Evolutionary conservation across 2,329 filamentous ascomycete genomes (phyloP), one percentile per base, ranked within the genome.

Genomic region (Capronia americana): DNA sequence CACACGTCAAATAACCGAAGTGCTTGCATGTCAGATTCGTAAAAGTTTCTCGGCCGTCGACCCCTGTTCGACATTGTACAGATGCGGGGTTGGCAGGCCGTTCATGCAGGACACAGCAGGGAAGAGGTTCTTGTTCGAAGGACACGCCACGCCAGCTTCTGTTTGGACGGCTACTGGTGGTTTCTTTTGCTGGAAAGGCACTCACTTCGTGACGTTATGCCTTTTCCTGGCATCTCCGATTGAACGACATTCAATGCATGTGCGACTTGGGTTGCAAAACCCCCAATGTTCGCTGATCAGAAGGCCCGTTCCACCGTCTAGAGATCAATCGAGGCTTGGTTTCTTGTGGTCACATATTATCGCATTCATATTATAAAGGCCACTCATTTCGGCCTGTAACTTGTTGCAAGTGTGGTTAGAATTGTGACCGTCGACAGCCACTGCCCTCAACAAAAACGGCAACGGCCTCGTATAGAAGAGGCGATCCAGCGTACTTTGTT

Each of bases 61-160:
- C 30, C 44, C 28, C 17, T 14, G 20, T 12, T 50, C 26, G 38
- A 41, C 38, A 2, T n/a, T 41, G 23, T 30, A 6, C 23, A 46
- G 46, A 60, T 66, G 64, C 64, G 64, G 64, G 64, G 64, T 63
- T 23, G 58, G 59, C 48, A 12, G 53, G 53, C 28, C 8, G 53
- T 55, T 17, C 32, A 58, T 60, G 54, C 64, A 59, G 44, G 41
- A 32, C 17, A 34, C 3, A 51, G 7, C 53, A 53, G 48, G 30
- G 28, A 12, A 26, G 32, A 38, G 12, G 17, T 7, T 30, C 26
- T 41, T 3, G 14, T 51, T n/a, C 20, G 41, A 26, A 57, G 8
- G 23, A 23, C n/a, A 55, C 53, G 20, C 24, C 28, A 11, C 53
- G n/a, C 8, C 23, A n/a, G 8, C 54, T 10, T 57, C 58, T 55